Evolutionary conservation across 1,284 basidiomycete species (phyloP).

Genomic region (Ustilago cynodontis): DNA sequence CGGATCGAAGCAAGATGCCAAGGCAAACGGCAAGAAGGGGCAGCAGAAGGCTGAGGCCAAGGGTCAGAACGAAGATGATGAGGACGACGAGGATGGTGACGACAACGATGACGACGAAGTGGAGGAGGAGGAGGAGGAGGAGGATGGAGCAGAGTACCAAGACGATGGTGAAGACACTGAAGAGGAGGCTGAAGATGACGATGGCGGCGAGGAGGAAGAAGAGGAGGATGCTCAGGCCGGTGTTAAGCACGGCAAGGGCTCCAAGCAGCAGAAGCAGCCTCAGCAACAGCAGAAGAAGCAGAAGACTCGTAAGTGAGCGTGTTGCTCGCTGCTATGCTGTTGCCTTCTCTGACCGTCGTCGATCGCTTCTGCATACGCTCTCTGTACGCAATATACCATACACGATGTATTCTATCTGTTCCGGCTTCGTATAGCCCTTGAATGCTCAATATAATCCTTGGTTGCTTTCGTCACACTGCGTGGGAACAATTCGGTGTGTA

Average conservation of each 20-base stretch:
- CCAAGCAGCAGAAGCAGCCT: slow-evolving; percentile 31
- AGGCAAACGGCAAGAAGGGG: slow-evolving; percentile 17
- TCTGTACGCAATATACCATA: slow-evolving; percentile 16
- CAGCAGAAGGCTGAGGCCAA: slow-evolving; percentile 18
- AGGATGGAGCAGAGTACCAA: slow-evolving; percentile 15
- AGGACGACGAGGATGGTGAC: slow-evolving; percentile 11
- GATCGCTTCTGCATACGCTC: background rate
- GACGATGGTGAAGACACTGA: slow-evolving; percentile 17
- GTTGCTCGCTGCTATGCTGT: background rate
- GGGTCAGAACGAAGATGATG: slow-evolving; percentile 16
- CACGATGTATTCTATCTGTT: slow-evolving; percentile 13
- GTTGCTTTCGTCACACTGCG: too few species aligned
- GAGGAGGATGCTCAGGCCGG: slow-evolving; percentile 28
- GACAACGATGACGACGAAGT: slow-evolving; percentile 5
- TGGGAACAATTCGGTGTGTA: too few species aligned
- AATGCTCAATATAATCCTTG: too few species aligned
- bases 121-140: slow-evolving; percentile 14
- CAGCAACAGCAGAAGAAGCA: slow-evolving; percentile 37
- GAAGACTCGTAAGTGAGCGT: slow-evolving; percentile 35
- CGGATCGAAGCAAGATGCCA: slow-evolving; percentile 13
- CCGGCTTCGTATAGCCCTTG: background rate
- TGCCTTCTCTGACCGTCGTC: too few species aligned
- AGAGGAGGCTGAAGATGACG: slow-evolving; percentile 16
- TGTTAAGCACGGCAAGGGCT: slow-evolving; percentile 34
- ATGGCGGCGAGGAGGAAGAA: slow-evolving; percentile 14